These are phyloP conservation scores for Pulicaria dysenterica DNA, from an alignment of 129 eudicot species.

Conservation along the genomic window DNA sequence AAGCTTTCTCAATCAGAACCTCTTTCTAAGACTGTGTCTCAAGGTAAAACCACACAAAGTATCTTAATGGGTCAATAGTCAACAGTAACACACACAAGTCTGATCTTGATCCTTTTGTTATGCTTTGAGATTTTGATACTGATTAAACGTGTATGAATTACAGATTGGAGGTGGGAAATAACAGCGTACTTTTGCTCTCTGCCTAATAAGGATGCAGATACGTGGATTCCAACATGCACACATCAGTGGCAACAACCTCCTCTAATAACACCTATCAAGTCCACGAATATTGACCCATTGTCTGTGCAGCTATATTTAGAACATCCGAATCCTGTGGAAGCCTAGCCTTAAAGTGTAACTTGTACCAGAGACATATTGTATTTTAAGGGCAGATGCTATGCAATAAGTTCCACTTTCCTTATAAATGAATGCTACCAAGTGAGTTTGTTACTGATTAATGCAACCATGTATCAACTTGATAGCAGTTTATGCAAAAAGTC, in stretches of 20 bases:
- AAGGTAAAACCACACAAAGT: slow-evolving; percentile 42
- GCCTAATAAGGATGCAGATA: slow-evolving; percentile 53
- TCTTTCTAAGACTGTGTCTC: slow-evolving; percentile 55
- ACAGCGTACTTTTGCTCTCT: slow-evolving; percentile 62
- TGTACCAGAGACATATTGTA: background rate
- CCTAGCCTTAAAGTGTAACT: slow-evolving; percentile 29
- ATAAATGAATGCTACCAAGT: too few species aligned
- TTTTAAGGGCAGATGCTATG: too few species aligned
- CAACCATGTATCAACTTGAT: too few species aligned
- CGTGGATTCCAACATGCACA: slow-evolving; percentile 72
- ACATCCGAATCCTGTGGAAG: slow-evolving; percentile 63
- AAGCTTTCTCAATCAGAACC: slow-evolving; percentile 78
- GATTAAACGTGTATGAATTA: background rate
- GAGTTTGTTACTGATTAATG: too few species aligned
- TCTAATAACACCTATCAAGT: slow-evolving; percentile 75
- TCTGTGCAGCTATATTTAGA: slow-evolving; percentile 80
- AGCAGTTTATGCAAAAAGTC: too few species aligned
- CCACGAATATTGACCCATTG: slow-evolving; percentile 75
- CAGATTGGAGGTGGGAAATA: slow-evolving; percentile 94
- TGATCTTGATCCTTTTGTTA: background rate
- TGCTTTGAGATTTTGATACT: slow-evolving; percentile 7
- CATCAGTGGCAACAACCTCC: slow-evolving; percentile 86
- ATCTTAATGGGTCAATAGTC: too few species aligned
- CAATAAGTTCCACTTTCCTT: too few species aligned
- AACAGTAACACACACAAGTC: background rate